A percentile compares a stretch with the other conserved stretches of the same genome.
Conservation (phyloP, 257 asterid species). For the Solanum pimpinellifolium region DNA sequence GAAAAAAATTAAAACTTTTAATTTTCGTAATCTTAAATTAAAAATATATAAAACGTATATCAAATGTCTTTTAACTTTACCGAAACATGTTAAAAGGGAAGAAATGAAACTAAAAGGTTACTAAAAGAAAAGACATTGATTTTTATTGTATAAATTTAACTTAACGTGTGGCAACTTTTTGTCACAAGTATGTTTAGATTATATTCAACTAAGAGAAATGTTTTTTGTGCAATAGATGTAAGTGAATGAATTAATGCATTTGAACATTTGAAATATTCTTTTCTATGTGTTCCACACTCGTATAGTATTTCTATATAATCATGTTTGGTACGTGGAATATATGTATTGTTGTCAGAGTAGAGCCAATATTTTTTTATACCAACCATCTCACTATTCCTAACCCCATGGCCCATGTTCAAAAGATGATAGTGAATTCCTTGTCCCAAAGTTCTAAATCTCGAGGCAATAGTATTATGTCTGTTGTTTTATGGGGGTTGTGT, state of each 20-base stretch:
- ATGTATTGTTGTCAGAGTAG: neutral
- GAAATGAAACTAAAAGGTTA: no score
- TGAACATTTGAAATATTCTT: neutral
- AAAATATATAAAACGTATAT: no score
- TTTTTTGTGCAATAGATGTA: neutral
- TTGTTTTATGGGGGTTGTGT: neutral
- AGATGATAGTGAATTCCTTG: neutral
- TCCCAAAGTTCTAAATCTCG: neutral
- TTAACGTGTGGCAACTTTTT: neutral
- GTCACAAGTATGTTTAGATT: neutral
- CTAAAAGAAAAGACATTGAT: no score
- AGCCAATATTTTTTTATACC: neutral
- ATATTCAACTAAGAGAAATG: neutral
- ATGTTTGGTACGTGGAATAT: neutral
- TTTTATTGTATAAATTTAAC: no score
- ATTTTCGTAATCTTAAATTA: no score
- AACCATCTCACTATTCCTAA: neutral
- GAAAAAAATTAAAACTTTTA: rapidly evolving
- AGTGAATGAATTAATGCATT: neutral
- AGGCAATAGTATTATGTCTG: neutral
- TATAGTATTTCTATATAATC: neutral
- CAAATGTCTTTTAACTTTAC: no score
- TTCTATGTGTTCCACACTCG: neutral
- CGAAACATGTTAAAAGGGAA: no score
- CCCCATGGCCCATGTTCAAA: neutral